Percentiles rank a stretch among this genome's conserved stretches.
These are phyloP conservation scores for Zopfia rhizophila DNA, from an alignment of 2,329 filamentous ascomycete genomes.

Conservation along the genomic window DNA sequence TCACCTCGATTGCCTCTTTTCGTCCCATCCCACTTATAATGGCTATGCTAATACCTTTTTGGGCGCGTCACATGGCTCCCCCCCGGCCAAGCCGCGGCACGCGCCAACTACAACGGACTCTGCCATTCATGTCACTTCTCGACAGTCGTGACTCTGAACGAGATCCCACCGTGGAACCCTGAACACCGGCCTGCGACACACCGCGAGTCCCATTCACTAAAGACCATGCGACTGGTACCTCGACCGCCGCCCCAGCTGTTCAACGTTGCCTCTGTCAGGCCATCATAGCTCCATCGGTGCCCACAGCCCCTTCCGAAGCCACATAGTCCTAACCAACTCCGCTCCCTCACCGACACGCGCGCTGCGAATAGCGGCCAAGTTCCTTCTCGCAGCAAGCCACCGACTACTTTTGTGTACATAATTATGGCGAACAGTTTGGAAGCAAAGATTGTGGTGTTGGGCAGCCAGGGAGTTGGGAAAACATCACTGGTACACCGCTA, in stretches of 20 bases:
- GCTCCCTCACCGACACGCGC: conserved; percentile 14
- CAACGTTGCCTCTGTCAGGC: conserved; percentile 25
- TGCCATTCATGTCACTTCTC: conserved; percentile 34
- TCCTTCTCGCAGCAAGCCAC: too few species aligned
- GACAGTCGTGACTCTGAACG: conserved; percentile 21
- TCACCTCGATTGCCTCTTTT: too few species aligned
- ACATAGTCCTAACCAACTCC: conserved; percentile 7
- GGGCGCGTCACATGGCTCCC: conserved; percentile 39
- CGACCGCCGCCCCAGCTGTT: conserved; percentile 30
- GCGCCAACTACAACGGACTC: conserved; percentile 35
- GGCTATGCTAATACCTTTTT: neutral
- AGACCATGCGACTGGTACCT: conserved; percentile 44
- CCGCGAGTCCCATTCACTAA: conserved; percentile 13
- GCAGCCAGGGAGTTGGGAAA: conserved; percentile 82
- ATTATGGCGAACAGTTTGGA: conserved; percentile 68
- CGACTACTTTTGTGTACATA: too few species aligned
- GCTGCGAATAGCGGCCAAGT: too few species aligned
- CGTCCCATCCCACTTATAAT: conserved; percentile 1
- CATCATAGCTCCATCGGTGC: conserved; percentile 15
- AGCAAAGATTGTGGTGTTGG: conserved; percentile 84
- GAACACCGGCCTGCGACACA: conserved; percentile 20
- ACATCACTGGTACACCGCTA: conserved; percentile 81
- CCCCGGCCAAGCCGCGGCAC: conserved; percentile 34
- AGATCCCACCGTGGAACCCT: conserved; percentile 25
- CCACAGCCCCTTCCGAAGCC: conserved; percentile 22